These are phyloP conservation scores for Verticillium dahliae DNA, from an alignment of 2,329 filamentous ascomycete species.

Conservation along the genomic window DNA sequence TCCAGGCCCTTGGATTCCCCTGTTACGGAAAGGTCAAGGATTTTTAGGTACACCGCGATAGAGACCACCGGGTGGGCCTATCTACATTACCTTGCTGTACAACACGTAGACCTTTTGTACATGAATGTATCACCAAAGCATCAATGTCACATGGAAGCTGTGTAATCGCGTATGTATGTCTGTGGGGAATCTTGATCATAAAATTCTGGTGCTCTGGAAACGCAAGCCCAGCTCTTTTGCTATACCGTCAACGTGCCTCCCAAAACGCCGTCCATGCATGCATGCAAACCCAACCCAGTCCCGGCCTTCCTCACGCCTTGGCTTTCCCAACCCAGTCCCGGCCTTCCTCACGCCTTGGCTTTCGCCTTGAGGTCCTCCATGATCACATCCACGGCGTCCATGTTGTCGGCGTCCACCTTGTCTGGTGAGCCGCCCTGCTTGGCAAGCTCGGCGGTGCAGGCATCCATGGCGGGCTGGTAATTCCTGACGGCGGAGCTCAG, in stretches of 20 bases:
- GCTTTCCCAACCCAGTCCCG: constrained; percentile 14
- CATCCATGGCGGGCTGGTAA: constrained; percentile 76
- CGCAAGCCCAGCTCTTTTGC: not conserved
- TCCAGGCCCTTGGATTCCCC: constrained; percentile 44
- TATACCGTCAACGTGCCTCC: constrained; percentile 6
- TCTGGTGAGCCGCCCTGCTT: constrained; percentile 48
- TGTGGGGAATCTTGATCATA: not conserved
- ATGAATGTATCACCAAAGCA: constrained; percentile 10
- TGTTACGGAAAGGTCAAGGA: constrained; percentile 68
- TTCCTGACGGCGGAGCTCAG: constrained; percentile 83
- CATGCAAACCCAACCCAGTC: not conserved
- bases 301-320: constrained; percentile 2
- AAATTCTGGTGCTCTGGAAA: not conserved
- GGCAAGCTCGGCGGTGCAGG: constrained; percentile 54
- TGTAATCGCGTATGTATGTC: not conserved
- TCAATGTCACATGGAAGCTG: not conserved
- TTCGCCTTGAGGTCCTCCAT: constrained; percentile 56
- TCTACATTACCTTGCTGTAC: constrained; percentile 8
- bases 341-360: constrained; percentile 11
- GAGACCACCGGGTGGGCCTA: constrained; percentile 7
- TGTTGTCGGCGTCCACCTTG: constrained; percentile 74
- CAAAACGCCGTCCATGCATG: constrained; percentile 31
- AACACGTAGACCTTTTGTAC: constrained; percentile 9
- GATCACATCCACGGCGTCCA: constrained; percentile 76
- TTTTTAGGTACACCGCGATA: constrained; percentile 12